Conservation (phyloP, 495 filamentous ascomycete species). For the Terfezia boudieri region DNA sequence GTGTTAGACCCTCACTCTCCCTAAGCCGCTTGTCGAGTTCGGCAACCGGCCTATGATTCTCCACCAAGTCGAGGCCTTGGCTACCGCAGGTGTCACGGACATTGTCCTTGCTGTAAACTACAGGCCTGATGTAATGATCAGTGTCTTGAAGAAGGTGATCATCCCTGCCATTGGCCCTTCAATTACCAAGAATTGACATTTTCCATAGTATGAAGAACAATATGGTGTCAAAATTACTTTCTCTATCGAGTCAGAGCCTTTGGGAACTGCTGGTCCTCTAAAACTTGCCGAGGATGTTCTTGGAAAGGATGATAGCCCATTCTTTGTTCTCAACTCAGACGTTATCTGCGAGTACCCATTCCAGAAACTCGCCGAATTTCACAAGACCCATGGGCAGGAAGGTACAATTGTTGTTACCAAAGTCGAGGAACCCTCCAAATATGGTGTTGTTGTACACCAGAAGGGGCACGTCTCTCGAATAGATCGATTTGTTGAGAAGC, state of each 20-base stretch:
- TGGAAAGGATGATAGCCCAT: conserved; percentile 76
- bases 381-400: conserved; percentile 79
- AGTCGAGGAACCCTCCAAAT: conserved; percentile 97
- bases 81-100: conserved; percentile 87
- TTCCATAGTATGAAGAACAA: conserved; percentile 56
- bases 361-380: conserved; percentile 67
- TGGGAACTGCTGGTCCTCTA: conserved; percentile 86
- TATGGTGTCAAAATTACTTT: conserved; percentile 91
- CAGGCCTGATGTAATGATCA: conserved; percentile 84
- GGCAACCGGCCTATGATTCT: conserved; percentile 98
- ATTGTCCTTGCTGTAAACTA: conserved; percentile 98
- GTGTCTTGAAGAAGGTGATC: conserved; percentile 42
- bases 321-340: conserved; percentile 98
- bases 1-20: conserved; percentile 73
- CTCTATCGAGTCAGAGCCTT: conserved; percentile 84
- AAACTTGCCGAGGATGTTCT: conserved; percentile 91
- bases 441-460: conserved; percentile 97
- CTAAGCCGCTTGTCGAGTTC: conserved; percentile 95
- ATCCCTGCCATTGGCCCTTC: background rate
- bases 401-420: conserved; percentile 98
- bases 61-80: conserved; percentile 89
- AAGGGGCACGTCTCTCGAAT: conserved; percentile 78
- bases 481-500: conserved; percentile 98
- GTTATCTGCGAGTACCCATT: conserved; percentile 98
- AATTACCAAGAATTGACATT: no score